Conservation (phyloP, 2,329 filamentous ascomycete genomes). For the Curvularia eragrostidis region DNA sequence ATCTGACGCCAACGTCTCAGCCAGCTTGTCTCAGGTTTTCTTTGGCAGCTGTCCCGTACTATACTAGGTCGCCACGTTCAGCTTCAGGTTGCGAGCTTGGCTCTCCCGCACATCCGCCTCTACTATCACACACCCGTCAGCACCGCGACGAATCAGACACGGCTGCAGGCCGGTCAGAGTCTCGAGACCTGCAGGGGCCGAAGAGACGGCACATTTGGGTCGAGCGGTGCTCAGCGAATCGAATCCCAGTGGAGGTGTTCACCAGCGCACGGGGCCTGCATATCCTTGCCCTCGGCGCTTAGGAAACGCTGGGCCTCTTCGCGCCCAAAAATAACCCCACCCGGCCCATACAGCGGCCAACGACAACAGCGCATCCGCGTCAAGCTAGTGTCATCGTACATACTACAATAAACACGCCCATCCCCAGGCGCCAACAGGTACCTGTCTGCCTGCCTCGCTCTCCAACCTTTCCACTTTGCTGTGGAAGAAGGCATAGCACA, state of each 20-base stretch:
- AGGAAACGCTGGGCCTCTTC: conserved; percentile 37
- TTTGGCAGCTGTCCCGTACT: conserved; percentile 28
- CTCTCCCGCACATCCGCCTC: conserved; percentile 35
- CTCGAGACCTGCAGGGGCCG: conserved; percentile 44
- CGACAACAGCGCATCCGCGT: conserved; percentile 42
- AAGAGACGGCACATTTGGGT: conserved; percentile 48
- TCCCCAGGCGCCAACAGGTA: conserved; percentile 36
- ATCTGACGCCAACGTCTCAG: conserved; percentile 33
- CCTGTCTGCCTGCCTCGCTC: conserved; percentile 37
- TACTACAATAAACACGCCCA: conserved; percentile 43
- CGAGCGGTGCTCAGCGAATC: conserved; percentile 36
- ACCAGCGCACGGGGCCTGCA: conserved; percentile 28
- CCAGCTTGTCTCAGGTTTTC: conserved; percentile 38
- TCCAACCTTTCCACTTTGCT: conserved; percentile 32
- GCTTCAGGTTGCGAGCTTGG: conserved; percentile 29
- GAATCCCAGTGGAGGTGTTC: conserved; percentile 21
- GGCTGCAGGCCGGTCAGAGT: conserved; percentile 21
- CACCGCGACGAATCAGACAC: conserved; percentile 37
- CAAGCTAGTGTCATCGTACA: conserved; percentile 33
- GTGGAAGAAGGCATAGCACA: conserved; percentile 41
- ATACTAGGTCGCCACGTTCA: conserved; percentile 37
- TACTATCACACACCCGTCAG: conserved; percentile 34
- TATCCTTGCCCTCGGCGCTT: conserved; percentile 38
- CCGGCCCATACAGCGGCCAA: conserved; percentile 42
- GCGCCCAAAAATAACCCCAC: conserved; percentile 33